phyloP scores from a whole-genome alignment of 164 flowering plant genomes.

The Piper longum region DNA sequence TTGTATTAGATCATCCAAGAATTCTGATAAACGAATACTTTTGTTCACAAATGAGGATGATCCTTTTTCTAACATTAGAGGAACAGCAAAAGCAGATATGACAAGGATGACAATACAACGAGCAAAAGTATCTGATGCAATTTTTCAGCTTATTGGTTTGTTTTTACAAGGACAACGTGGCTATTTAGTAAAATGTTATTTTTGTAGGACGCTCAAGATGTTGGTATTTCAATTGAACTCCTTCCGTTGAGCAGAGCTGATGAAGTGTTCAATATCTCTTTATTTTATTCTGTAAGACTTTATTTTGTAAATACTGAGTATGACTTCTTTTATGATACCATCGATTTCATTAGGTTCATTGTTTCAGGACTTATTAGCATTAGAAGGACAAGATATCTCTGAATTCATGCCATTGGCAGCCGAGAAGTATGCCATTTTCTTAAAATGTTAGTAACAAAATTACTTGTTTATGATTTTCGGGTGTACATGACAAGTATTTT shows the following conservation, averaged over 20 bases:
- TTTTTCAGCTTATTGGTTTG: not conserved
- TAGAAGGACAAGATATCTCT: conserved; percentile 46
- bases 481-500: not conserved
- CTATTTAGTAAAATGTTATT: conserved; percentile 3
- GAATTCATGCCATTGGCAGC: conserved; percentile 50
- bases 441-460: not conserved
- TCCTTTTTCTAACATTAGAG: conserved; percentile 77
- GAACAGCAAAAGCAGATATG: conserved; percentile 68
- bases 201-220: conserved; percentile 86
- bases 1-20: conserved; percentile 55
- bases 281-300: conserved; percentile 60
- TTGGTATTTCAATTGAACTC: conserved; percentile 85
- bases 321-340: not conserved
- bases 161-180: not conserved
- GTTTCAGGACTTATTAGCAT: conserved; percentile 60
- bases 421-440: conserved; percentile 18
- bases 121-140: conserved; percentile 47
- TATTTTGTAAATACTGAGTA: not conserved
- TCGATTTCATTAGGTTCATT: not conserved
- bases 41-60: conserved; percentile 91
- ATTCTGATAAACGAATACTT: conserved; percentile 68
- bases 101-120: conserved; percentile 80
- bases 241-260: conserved; percentile 61
- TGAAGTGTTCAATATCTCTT: conserved; percentile 50
- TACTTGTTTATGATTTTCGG: not conserved